Base-by-base conservation (phyloP, 257 asterid genomes). In the Nyctanthes arbortristis region DNA sequence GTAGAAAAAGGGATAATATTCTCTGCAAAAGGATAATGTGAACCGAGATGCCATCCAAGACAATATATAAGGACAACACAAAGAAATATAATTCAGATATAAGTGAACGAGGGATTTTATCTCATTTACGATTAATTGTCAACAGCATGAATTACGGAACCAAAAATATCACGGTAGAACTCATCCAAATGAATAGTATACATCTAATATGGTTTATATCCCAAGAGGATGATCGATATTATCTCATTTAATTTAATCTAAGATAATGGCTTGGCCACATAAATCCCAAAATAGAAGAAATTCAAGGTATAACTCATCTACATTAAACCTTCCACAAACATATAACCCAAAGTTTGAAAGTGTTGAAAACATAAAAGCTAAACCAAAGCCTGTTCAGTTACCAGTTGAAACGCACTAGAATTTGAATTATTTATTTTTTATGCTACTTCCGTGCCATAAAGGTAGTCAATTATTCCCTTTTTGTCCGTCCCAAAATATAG, bases 351-450 rank as follows among this genome's bases (percentile, higher is more conserved):
- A 10, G 49, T 9, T 3, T 7, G 6, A n/a, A n/a, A 45, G n/a
- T 1, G 8, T 12, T 5, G 7, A 47, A 20, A 0, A 18, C 18
- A 7, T 0, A 2, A 52, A 52, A 22, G 4, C 5, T 2, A 52
- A 22, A 22, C 13, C 13, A 18, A 3, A 9, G 3, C 2, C 6
- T 52, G 27, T 22, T 18, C 28, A 49, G 5, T 20, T 22, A 52
- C 30, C 31, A 24, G 59, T 8, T 24, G n/a, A 45, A 16, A 45
- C 4, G 13, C 35, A 4, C 32, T 25, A 37, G 1, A 29, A 5
- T 16, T 29, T 63, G n/a, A n/a, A n/a, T n/a, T n/a, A n/a, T 39
- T 64, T 56, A 67, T 72, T 63, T 7, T 39, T n/a, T n/a, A n/a
- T n/a, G n/a, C n/a, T n/a, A n/a, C n/a, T n/a, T n/a, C n/a, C n/a